Conservation (phyloP, 176 grass and related monocot genomes). For the Tillandsia fasciculata region DNA sequence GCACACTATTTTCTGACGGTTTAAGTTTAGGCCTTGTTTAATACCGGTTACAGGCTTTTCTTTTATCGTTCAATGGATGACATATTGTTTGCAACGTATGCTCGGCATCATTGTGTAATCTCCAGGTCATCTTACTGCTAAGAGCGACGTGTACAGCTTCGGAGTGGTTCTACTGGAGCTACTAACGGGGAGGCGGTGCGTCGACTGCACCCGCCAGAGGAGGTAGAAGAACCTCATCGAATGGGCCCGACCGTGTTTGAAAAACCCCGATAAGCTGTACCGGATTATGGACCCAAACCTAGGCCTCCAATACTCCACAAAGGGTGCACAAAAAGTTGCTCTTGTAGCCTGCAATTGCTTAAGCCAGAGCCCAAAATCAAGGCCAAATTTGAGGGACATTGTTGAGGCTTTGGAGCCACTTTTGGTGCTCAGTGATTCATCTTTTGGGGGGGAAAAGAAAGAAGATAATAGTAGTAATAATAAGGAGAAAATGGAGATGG, state of each 20-base stretch:
- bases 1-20: neutral
- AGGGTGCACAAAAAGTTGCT: conserved; percentile 51
- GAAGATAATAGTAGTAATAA: neutral
- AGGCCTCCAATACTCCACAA: conserved; percentile 43
- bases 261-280: conserved; percentile 52
- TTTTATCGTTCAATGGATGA: neutral
- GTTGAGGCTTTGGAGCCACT: conserved; percentile 70
- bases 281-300: conserved; percentile 66
- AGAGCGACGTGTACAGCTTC: conserved; percentile 91
- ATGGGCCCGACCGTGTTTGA: conserved; percentile 75
- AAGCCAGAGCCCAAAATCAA: conserved; percentile 47
- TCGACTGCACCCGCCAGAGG: conserved; percentile 41
- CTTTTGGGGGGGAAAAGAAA: conserved; percentile 20
- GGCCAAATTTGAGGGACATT: conserved; percentile 60
- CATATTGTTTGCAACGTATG: neutral
- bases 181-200: conserved; percentile 51
- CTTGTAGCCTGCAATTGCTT: conserved; percentile 63
- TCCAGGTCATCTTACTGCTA: conserved; percentile 76
- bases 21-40: neutral
- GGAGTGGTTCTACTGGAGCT: conserved; percentile 84
- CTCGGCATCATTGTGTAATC: neutral
- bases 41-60: neutral
- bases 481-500: neutral
- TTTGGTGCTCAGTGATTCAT: conserved; percentile 52
- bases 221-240: conserved; percentile 77